Percentiles rank a stretch among this genome's conserved stretches.
Evolutionary conservation across 306 rosid genomes (phyloP).

Genomic region (Lathyrus tuberosus): DNA sequence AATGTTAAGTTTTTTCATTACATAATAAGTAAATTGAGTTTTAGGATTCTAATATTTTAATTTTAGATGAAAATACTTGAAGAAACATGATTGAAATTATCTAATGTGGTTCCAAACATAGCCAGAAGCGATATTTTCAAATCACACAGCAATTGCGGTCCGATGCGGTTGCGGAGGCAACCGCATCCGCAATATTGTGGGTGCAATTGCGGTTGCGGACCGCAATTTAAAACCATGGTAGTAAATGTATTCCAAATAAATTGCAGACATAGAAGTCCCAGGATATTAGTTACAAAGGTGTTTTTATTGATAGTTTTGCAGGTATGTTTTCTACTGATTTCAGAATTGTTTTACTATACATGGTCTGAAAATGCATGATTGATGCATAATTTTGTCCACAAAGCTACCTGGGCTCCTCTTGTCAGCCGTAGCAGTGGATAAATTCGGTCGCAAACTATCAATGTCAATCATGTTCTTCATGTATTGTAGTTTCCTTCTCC

Average conservation of each 20-base stretch:
- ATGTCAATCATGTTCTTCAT: conserved; percentile 89
- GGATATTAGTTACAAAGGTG: conserved; percentile 62
- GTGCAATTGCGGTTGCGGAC: too few species aligned
- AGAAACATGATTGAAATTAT: too few species aligned
- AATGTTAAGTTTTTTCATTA: too few species aligned
- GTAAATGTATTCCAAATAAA: conserved; percentile 54
- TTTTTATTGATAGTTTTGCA: conserved; percentile 90
- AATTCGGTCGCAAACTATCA: conserved; percentile 82
- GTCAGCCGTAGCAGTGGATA: conserved; percentile 82
- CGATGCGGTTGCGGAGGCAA: too few species aligned
- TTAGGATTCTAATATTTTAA: too few species aligned
- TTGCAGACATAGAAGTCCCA: conserved; percentile 50
- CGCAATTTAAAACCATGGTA: too few species aligned
- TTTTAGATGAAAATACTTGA: too few species aligned
- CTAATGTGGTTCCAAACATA: too few species aligned
- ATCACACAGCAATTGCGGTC: too few species aligned
- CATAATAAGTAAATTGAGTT: too few species aligned
- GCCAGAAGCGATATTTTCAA: too few species aligned
- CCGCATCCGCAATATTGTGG: too few species aligned
- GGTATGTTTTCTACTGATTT: conserved; percentile 54
- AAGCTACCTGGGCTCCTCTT: conserved; percentile 89
- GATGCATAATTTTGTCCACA: conserved; percentile 54
- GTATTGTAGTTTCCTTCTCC: conserved; percentile 78
- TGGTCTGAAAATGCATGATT: conserved; percentile 40
- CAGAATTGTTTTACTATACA: conserved; percentile 15